Percentiles rank a stretch among this genome's conserved stretches.
Conservation (phyloP, 352 stramenopile species). For the Phytophthora niederhauseri region DNA sequence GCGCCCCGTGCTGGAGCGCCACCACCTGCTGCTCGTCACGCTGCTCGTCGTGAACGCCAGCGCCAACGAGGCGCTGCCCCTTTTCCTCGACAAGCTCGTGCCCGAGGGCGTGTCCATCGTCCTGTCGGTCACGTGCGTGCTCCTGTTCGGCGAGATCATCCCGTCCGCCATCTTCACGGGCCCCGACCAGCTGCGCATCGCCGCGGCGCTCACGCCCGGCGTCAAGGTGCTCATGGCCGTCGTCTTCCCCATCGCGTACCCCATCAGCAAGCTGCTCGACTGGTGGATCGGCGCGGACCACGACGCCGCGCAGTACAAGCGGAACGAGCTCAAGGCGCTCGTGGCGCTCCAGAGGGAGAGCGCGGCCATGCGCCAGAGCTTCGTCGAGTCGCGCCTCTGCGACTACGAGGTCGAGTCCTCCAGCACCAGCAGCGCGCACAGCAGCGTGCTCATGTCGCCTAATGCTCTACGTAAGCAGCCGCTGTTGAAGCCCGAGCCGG, state of each 20-base stretch:
- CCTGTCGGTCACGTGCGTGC: constrained; percentile 94
- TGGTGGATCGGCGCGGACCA: constrained; percentile 82
- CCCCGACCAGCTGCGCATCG: constrained; percentile 92
- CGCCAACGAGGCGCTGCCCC: constrained; percentile 94
- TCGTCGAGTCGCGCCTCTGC: constrained; percentile 32
- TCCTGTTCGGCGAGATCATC: constrained; percentile 98
- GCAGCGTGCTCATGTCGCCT: constrained; percentile 33
- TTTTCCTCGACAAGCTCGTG: constrained; percentile 94
- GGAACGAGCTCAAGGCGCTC: constrained; percentile 90
- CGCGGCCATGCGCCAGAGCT: constrained; percentile 43
- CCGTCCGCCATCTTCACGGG: constrained; percentile 96
- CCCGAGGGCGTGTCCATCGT: constrained; percentile 90
- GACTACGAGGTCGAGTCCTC: constrained; percentile 2
- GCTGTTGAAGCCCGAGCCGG: constrained; percentile 32
- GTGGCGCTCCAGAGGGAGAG: constrained; percentile 80
- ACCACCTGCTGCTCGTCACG: constrained; percentile 95
- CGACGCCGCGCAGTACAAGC: constrained; percentile 85
- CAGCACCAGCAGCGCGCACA: constrained; percentile 18
- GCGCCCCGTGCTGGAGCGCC: constrained; percentile 88
- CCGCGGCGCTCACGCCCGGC: constrained; percentile 76
- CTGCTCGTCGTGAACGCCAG: constrained; percentile 94
- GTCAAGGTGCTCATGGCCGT: constrained; percentile 91
- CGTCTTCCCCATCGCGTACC: constrained; percentile 89
- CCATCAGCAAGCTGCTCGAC: constrained; percentile 93
- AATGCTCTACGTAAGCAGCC: constrained; percentile 29